Conservation (phyloP, 768 basidiomycete species). For the Cystofilobasidium macerans region DNA sequence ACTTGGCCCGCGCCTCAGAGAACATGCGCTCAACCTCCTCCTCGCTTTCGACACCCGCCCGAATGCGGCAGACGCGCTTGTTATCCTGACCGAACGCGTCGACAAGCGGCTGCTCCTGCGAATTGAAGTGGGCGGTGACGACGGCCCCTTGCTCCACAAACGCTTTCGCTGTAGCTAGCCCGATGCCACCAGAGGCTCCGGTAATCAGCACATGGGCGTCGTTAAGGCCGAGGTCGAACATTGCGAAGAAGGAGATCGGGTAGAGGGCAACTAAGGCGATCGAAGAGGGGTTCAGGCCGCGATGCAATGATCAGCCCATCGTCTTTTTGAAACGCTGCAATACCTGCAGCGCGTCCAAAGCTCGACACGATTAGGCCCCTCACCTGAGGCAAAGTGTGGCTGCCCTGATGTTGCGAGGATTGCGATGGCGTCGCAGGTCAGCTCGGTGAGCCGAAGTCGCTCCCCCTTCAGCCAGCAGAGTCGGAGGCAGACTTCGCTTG, state of each 20-base stretch:
- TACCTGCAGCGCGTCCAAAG: too few species aligned
- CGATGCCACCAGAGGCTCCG: constrained; percentile 70
- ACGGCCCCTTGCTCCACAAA: constrained; percentile 61
- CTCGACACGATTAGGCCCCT: too few species aligned
- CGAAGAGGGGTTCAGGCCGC: too few species aligned
- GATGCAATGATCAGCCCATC: too few species aligned
- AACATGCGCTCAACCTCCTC: constrained; percentile 48
- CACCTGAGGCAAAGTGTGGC: too few species aligned
- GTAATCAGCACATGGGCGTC: constrained; percentile 54
- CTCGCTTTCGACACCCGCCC: constrained; percentile 55
- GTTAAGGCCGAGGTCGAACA: constrained; percentile 48
- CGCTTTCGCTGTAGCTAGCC: constrained; percentile 49
- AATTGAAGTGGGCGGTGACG: constrained; percentile 63
- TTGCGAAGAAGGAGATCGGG: background rate
- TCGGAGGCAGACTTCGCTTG: too few species aligned
- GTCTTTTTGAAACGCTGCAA: too few species aligned
- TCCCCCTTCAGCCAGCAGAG: too few species aligned
- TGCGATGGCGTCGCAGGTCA: too few species aligned
- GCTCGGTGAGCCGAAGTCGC: too few species aligned
- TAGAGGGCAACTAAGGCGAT: background rate
- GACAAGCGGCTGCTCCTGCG: constrained; percentile 42
- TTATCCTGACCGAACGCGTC: constrained; percentile 33
- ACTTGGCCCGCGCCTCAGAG: constrained; percentile 18
- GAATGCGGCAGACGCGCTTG: constrained; percentile 39
- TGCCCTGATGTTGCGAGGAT: too few species aligned